A percentile compares a stretch with the other conserved stretches of the same genome.
phyloP scores from a whole-genome alignment of 108 stramenopile species.

The Fragilaria crotonensis region DNA sequence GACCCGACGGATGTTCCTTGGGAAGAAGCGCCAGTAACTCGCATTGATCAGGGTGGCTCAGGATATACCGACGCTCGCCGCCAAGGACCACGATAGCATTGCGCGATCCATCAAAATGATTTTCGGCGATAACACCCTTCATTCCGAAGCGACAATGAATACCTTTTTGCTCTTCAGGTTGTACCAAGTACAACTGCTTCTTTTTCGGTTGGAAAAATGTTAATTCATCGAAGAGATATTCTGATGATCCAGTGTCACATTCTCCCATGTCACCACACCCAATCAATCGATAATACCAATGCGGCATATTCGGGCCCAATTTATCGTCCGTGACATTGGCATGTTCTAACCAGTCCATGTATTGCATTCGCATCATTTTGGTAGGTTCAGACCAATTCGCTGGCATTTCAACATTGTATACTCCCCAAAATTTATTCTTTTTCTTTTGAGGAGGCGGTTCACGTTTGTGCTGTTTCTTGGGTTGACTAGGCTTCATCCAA shows the following conservation, averaged over 20 bases:
- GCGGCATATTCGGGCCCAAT: constrained; percentile 57
- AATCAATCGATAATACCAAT: constrained; percentile 90
- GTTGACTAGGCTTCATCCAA: constrained; percentile 40
- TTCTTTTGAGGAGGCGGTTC: constrained; percentile 9
- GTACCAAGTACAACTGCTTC: constrained; percentile 16
- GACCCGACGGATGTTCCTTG: constrained; percentile 62
- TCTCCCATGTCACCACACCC: constrained; percentile 31
- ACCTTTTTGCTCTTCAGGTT: constrained; percentile 41
- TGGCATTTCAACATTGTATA: constrained; percentile 5
- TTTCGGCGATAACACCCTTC: constrained; percentile 83
- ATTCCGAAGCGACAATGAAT: constrained; percentile 95
- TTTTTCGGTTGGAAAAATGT: constrained; percentile 75
- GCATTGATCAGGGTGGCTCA: constrained; percentile 80
- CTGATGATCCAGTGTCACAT: constrained; percentile 37
- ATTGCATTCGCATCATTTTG: constrained; percentile 61
- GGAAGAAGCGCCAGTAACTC: constrained; percentile 64
- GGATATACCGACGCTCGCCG: constrained; percentile 82
- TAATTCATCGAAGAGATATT: constrained; percentile 84
- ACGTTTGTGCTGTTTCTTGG: constrained; percentile 9
- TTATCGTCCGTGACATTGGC: constrained; percentile 66
- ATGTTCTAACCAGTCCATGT: constrained; percentile 75
- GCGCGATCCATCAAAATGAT: constrained; percentile 87
- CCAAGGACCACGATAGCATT: constrained; percentile 79
- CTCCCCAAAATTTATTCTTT: background rate
- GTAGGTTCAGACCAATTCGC: constrained; percentile 76